These are phyloP conservation scores for Cyberlindnera mississippiensis DNA, from an alignment of 805 yeast genomes.

Conservation along the genomic window DNA sequence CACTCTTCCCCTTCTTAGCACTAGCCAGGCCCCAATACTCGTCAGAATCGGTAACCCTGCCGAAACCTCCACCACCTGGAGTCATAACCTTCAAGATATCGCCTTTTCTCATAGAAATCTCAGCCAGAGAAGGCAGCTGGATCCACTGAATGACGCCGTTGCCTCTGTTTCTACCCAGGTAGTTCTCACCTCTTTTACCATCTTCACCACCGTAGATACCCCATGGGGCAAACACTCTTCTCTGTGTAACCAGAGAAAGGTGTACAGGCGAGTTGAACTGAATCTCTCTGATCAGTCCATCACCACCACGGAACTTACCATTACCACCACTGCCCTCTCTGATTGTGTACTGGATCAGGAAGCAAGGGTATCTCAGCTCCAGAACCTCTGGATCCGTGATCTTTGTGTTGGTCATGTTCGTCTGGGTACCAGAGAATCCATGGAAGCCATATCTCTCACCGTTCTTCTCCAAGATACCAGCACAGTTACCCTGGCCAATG, in stretches of 20 bases:
- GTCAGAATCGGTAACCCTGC: constrained; percentile 30
- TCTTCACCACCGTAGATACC: constrained; percentile 51
- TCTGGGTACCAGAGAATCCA: constrained; percentile 51
- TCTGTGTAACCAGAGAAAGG: constrained; percentile 44
- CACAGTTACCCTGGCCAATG: constrained; percentile 54
- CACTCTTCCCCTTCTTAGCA: background rate
- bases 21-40: constrained; percentile 25
- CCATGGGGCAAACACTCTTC: constrained; percentile 51
- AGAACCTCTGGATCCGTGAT: constrained; percentile 54
- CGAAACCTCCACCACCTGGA: constrained; percentile 47
- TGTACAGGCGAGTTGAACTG: constrained; percentile 40
- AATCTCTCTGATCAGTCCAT: constrained; percentile 48
- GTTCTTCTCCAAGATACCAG: constrained; percentile 48
- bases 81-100: constrained; percentile 36
- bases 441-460: constrained; percentile 67
- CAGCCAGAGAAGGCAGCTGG: constrained; percentile 32
- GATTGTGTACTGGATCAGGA: constrained; percentile 41
- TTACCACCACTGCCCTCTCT: constrained; percentile 45
- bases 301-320: constrained; percentile 47
- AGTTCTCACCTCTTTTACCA: constrained; percentile 46
- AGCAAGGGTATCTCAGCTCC: constrained; percentile 49
- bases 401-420: constrained; percentile 50
- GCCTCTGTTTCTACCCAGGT: constrained; percentile 32
- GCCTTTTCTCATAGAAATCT: constrained; percentile 34
- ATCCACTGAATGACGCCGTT: constrained; percentile 32